Conservation (phyloP, 2,329 filamentous ascomycete genomes). For the Ophiocordyceps camponoti-saundersi region DNA sequence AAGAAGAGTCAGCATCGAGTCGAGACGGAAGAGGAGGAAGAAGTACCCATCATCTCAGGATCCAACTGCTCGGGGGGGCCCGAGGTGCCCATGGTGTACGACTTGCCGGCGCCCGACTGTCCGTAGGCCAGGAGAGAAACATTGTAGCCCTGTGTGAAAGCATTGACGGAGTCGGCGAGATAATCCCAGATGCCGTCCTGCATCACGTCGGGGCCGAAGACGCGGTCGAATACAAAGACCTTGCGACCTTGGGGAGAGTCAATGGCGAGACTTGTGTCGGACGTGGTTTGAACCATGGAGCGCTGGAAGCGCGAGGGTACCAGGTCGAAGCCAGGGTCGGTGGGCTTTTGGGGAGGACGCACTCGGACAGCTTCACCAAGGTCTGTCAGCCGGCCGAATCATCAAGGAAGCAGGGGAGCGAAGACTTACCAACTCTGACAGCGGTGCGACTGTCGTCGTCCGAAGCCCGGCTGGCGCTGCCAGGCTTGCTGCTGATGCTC, state of each 20-base stretch:
- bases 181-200: conserved; percentile 95
- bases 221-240: conserved; percentile 89
- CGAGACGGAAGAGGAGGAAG: background rate
- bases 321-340: conserved; percentile 83
- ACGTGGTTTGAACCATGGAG: conserved; percentile 79
- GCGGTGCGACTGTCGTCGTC: conserved; percentile 84
- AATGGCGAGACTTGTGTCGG: conserved; percentile 69
- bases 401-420: background rate
- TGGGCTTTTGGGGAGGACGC: conserved; percentile 65
- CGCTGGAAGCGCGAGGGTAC: conserved; percentile 92
- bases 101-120: conserved; percentile 94
- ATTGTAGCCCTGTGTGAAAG: conserved; percentile 94
- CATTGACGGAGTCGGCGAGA: conserved; percentile 70
- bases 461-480: conserved; percentile 62
- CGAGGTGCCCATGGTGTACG: conserved; percentile 96
- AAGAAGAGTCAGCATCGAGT: background rate
- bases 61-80: conserved; percentile 64
- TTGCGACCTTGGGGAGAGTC: conserved; percentile 88
- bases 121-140: conserved; percentile 94
- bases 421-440: conserved; percentile 76
- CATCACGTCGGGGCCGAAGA: conserved; percentile 67
- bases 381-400: background rate
- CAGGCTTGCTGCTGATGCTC: conserved; percentile 67
- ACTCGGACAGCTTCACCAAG: conserved; percentile 62
- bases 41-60: conserved; percentile 56